phyloP scores from a whole-genome alignment of 2,329 filamentous ascomycete species.

The Aspergillus proliferans region DNA sequence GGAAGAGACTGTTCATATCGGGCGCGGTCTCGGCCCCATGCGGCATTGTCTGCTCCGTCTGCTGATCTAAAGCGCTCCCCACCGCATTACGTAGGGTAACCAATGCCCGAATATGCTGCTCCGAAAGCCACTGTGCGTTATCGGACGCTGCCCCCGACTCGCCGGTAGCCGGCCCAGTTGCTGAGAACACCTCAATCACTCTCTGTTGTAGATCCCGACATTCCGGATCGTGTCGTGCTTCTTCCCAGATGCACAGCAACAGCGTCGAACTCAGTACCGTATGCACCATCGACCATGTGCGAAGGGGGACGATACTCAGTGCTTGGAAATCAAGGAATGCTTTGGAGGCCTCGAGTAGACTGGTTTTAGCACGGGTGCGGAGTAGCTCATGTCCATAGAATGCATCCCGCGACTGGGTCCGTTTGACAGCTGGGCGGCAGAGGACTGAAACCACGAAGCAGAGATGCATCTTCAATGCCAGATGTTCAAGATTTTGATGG shows the following conservation, averaged over 20 bases:
- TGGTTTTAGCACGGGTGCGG: constrained; percentile 17
- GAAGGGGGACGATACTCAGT: constrained; percentile 23
- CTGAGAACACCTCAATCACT: constrained; percentile 26
- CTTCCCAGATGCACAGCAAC: constrained; percentile 29
- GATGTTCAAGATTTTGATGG: constrained; percentile 49
- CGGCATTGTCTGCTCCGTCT: constrained; percentile 2
- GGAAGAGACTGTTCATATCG: neutral
- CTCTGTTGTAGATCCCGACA: constrained; percentile 23
- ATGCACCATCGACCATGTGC: constrained; percentile 31
- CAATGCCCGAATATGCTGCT: constrained; percentile 23
- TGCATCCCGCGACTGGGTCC: constrained; percentile 4
- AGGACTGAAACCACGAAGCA: constrained; percentile 53
- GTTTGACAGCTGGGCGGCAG: constrained; percentile 50
- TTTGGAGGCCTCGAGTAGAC: constrained; percentile 22
- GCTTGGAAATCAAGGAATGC: constrained; percentile 29
- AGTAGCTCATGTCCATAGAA: constrained; percentile 8
- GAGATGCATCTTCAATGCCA: constrained; percentile 50
- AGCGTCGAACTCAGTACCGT: constrained; percentile 28
- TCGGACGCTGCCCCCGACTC: constrained; percentile 9
- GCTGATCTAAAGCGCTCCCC: constrained; percentile 10
- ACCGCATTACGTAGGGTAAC: constrained; percentile 18
- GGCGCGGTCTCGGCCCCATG: neutral
- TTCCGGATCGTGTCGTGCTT: constrained; percentile 23
- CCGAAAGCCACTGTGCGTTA: constrained; percentile 23
- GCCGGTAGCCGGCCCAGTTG: constrained; percentile 9